A percentile compares a stretch with the other conserved stretches of the same genome.
Evolutionary conservation across 257 asterid species (phyloP).

Genomic region (Solanum arcanum): DNA sequence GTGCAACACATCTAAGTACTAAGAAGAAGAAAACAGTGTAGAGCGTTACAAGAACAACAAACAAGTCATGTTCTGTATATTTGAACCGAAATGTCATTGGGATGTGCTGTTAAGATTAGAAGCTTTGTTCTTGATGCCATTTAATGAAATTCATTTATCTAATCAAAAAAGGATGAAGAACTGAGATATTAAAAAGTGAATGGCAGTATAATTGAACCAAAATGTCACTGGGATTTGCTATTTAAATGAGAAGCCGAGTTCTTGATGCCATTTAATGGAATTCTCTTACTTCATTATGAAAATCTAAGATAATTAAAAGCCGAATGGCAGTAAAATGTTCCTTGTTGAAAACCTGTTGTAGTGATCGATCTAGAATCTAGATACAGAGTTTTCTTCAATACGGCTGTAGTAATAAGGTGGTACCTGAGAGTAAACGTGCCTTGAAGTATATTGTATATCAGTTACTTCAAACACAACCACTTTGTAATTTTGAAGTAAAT

Average conservation of each 20-base stretch:
- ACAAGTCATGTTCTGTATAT: not conserved
- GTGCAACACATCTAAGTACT: not conserved
- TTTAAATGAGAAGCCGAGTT: not conserved
- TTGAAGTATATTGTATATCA: not conserved
- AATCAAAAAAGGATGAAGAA: not conserved
- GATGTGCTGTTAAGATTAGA: not conserved
- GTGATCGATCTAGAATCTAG: not conserved
- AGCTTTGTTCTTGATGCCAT: not conserved
- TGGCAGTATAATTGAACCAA: not conserved
- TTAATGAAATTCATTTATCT: not conserved
- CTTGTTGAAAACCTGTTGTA: not conserved
- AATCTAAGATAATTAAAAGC: not conserved
- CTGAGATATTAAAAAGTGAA: not conserved
- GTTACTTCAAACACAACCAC: not conserved
- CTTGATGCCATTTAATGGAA: not conserved
- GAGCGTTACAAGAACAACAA: not conserved
- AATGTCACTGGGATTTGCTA: not conserved
- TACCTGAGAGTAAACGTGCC: not conserved
- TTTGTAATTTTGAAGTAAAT: not conserved
- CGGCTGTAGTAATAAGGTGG: not conserved
- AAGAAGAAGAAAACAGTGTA: not conserved
- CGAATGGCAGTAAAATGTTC: not conserved
- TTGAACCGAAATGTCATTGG: not conserved
- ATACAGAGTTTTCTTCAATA: not conserved
- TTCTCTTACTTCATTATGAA: not conserved